phyloP scores from a whole-genome alignment of 495 filamentous ascomycete genomes.

The Podospora pseudoanserina region DNA sequence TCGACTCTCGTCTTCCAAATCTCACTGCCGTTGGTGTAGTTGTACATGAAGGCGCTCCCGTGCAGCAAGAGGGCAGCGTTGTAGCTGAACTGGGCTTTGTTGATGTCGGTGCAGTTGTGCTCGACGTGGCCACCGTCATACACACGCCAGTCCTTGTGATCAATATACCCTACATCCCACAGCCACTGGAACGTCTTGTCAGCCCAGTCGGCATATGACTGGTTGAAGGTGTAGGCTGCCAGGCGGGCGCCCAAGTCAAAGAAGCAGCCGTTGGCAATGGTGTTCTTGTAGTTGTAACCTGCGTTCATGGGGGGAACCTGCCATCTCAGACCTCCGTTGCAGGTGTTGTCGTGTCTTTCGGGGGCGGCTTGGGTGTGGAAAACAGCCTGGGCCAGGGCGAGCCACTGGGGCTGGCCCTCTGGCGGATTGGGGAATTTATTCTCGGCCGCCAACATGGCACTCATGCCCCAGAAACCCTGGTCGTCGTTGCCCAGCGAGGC shows the following conservation, averaged over 20 bases:
- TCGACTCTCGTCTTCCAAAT: conserved; percentile 58
- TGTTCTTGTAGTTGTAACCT: conserved; percentile 86
- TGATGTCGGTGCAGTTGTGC: conserved; percentile 58
- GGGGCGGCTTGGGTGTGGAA: conserved; percentile 67
- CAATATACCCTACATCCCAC: conserved; percentile 58
- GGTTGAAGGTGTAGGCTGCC: conserved; percentile 70
- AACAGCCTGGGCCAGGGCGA: conserved; percentile 69
- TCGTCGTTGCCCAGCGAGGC: conserved; percentile 76
- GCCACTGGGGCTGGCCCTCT: conserved; percentile 61
- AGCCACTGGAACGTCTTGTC: conserved; percentile 74
- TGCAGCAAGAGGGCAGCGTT: conserved; percentile 70
- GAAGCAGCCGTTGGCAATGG: conserved; percentile 60
- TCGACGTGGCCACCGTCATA: conserved; percentile 68
- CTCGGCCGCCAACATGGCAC: conserved; percentile 74
- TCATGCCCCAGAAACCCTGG: conserved; percentile 78
- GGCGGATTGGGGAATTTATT: conserved; percentile 63
- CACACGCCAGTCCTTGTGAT: conserved; percentile 51
- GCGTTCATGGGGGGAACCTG: conserved; percentile 71
- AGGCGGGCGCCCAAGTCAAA: conserved; percentile 78
- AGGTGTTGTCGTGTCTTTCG: conserved; percentile 55
- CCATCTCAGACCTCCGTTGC: conserved; percentile 72
- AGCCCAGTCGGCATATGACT: conserved; percentile 76
- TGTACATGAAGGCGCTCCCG: conserved; percentile 75
- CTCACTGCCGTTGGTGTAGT: conserved; percentile 43
- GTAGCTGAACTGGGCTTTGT: conserved; percentile 67